Base-by-base conservation (phyloP, 1,284 basidiomycete genomes). In the Puccinia brachypodii region DNA sequence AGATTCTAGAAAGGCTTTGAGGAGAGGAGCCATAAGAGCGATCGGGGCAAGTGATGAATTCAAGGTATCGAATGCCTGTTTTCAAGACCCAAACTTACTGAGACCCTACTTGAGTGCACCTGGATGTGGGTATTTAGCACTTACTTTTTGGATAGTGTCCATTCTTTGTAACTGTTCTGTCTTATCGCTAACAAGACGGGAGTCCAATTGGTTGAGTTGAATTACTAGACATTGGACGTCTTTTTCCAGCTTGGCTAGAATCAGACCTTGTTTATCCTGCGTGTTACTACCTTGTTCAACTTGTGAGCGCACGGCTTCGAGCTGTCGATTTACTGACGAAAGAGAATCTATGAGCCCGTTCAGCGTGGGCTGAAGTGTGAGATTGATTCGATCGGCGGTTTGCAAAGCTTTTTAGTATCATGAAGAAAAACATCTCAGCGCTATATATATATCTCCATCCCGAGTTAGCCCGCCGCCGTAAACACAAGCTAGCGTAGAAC, bases 201-300 rank as follows among this genome's bases (percentile, higher is more conserved):
- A 31, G 19, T 71, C 68, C 16, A 47, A 42, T 47, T 19, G 19
- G 9, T 47, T 71, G 25, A 36, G 40, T 44, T 71, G 68, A 47
- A 44, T 44, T 6, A 25, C 14, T 22, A 71, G 68, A 47, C 22
- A 50, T 31, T 47, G 42, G 25, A 40, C 42, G 22, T 71, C 68
- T 71, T 71, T 71, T 71, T 71, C 68, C 13, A 71, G 40, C 42
- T 71, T 71, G 44, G 68, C 68, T 25, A 71, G 68, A 25, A 50
- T 42, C 42, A 71, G 25, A 40, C 44, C 42, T 25, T 71, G 40
- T 14, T 71, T 71, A 50, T 50, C 44, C n/a, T 71, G 40, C 9
- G 14, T 71, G 36, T 71, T 47, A 19, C 14, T 71, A 16, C 47
- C 40, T 19, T 47, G 40, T 4, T 31, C 42, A 42, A 22, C 40